Evolutionary conservation across 768 basidiomycete genomes (phyloP), one percentile per base, ranked within the genome.

Genomic region (Hemileccinum rubropunctum): DNA sequence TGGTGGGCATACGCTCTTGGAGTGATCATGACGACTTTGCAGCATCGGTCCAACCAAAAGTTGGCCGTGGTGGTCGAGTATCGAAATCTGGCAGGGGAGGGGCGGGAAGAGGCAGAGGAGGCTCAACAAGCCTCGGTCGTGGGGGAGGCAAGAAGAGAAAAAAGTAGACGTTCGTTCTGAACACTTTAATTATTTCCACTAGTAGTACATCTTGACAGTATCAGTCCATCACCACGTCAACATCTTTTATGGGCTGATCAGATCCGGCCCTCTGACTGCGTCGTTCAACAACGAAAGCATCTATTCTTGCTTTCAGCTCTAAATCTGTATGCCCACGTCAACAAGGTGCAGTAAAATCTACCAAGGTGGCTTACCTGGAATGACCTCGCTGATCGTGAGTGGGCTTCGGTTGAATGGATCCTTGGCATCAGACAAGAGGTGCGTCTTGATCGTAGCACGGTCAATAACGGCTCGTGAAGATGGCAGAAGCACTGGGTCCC

Each of bases 381-480:
- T 65, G 13, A 95, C 85, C 11, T 95, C 88, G 47, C 87, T 88
- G 54, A 94, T 82, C 10, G 74, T 68, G 23, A 97, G 73, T 2
- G 95, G 91, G 30, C 77, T 73, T 26, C 97, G 86, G 69, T 98
- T 99, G 80, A 98, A 99, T 1, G 97, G 97, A 68, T 99, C 97
- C 46, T 83, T 90, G 15, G 84, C 70, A 60, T 97, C 95, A 0
- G 93, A 95, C 17, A 99, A 73, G 32, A 98, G 72, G 66, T 97
- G 94, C 1, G 93, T 88, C 61, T 95, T 95, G 74, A 99, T 98
- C 2, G 95, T 98, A 2, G 88, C 76, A 20, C 90, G 82, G 67
- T 99, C 97, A 37, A 99, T 66, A 30, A 89, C 77, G 0, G 81
- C 73, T 46, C 74, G 77, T 2, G 95, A 98, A 0, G 88, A 84